Evolutionary conservation across 2,329 filamentous ascomycete species (phyloP).

Genomic region (Fusarium concolor): DNA sequence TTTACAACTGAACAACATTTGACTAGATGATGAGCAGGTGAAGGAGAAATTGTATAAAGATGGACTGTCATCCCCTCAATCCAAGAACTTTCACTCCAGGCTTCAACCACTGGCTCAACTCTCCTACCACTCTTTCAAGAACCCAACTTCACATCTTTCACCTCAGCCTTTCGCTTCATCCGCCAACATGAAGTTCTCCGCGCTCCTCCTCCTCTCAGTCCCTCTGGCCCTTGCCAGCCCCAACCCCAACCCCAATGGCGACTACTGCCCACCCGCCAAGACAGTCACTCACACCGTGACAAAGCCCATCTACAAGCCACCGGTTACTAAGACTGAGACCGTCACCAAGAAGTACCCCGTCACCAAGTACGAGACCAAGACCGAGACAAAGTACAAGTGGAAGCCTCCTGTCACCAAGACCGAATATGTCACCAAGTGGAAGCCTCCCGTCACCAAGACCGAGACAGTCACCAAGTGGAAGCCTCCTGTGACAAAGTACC

Average conservation of each 20-base stretch:
- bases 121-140: conserved; percentile 19
- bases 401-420: conserved; percentile 27
- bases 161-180: conserved; percentile 13
- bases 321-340: conserved; percentile 29
- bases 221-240: conserved; percentile 25
- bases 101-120: conserved; percentile 16
- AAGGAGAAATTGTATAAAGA: conserved; percentile 10
- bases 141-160: background rate
- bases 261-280: background rate
- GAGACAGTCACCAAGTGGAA: conserved; percentile 14
- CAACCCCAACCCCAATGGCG: too few relatives aligned
- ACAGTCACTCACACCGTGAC: conserved; percentile 29
- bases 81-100: background rate
- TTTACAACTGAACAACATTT: background rate
- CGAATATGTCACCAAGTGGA: conserved; percentile 18
- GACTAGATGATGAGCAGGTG: rapidly evolving
- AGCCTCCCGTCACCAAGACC: background rate
- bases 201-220: conserved; percentile 19
- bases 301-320: conserved; percentile 27
- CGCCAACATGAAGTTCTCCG: conserved; percentile 30
- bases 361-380: background rate
- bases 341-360: conserved; percentile 26
- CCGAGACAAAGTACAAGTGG: background rate
- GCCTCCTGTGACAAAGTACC: conserved; percentile 1
- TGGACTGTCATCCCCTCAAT: background rate